These are phyloP conservation scores for Crucihimalaya himalaica DNA, from an alignment of 345 rosid genomes.

Conservation along the genomic window DNA sequence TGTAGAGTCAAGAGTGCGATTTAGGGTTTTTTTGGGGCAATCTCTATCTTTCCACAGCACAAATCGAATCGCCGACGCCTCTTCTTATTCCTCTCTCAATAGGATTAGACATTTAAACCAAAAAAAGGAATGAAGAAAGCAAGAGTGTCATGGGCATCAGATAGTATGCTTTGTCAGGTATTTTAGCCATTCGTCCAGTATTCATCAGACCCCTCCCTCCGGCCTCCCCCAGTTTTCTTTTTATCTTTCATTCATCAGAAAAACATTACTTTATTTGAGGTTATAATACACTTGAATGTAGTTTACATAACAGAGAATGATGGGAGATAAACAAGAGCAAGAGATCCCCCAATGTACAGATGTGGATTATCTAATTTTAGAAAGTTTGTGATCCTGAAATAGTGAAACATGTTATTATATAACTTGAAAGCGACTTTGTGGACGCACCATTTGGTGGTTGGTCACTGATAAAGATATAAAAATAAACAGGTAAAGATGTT, in stretches of 20 bases:
- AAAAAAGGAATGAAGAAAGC: no score
- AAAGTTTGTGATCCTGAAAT: background rate
- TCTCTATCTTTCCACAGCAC: background rate
- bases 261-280: no score
- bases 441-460: no score
- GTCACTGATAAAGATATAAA: no score
- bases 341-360: background rate
- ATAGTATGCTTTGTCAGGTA: constrained; percentile 61
- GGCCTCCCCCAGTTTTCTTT: no score
- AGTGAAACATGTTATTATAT: background rate
- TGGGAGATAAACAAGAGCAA: background rate
- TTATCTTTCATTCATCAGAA: no score
- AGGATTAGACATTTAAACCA: no score
- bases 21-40: constrained; percentile 1
- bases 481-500: constrained; percentile 53
- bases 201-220: no score
- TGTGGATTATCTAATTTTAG: background rate
- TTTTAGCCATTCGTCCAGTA: background rate
- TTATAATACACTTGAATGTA: no score
- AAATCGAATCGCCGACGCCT: constrained; percentile 29
- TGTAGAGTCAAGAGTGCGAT: no score
- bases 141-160: constrained; percentile 60
- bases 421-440: no score
- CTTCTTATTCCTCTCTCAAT: background rate
- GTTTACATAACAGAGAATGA: no score